These are phyloP conservation scores for Darksidea phi DNA, from an alignment of 495 filamentous ascomycete species.

Conservation along the genomic window DNA sequence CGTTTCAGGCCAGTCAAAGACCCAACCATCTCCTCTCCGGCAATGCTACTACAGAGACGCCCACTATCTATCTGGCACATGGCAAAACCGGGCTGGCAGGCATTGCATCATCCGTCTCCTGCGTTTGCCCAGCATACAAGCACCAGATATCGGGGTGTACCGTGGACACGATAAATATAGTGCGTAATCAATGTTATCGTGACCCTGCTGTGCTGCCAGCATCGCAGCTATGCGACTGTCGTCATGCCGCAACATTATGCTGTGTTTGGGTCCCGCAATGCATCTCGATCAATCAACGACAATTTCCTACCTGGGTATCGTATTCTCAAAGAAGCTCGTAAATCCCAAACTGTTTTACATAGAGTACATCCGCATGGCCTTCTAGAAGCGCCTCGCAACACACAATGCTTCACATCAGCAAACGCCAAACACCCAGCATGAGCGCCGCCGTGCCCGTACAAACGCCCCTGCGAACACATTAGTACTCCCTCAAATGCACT, in stretches of 20 bases:
- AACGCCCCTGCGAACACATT: conserved; percentile 63
- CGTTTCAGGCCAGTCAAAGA: conserved; percentile 5
- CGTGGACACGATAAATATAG: too few relatives aligned
- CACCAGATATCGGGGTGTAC: too few relatives aligned
- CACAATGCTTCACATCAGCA: conserved; percentile 24
- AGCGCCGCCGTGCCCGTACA: conserved; percentile 91
- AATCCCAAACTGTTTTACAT: background rate
- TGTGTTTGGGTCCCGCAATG: background rate
- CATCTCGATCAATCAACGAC: background rate
- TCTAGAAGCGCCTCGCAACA: background rate
- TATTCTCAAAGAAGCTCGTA: background rate
- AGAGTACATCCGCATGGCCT: background rate
- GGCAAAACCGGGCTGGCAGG: conserved; percentile 1
- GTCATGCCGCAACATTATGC: conserved; percentile 15
- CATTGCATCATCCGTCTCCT: conserved; percentile 26
- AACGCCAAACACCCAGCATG: conserved; percentile 47
- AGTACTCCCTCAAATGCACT: conserved; percentile 6
- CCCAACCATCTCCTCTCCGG: too few relatives aligned
- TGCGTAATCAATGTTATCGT: conserved; percentile 11
- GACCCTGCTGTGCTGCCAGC: background rate
- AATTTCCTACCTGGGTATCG: background rate
- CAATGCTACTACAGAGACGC: too few relatives aligned
- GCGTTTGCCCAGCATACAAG: background rate
- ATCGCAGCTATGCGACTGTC: conserved; percentile 16
- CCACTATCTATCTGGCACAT: background rate